Evolutionary conservation across 2,329 filamentous ascomycete species (phyloP), one percentile per base, ranked within the genome.

Genomic region (Xylariaceae sp.): DNA sequence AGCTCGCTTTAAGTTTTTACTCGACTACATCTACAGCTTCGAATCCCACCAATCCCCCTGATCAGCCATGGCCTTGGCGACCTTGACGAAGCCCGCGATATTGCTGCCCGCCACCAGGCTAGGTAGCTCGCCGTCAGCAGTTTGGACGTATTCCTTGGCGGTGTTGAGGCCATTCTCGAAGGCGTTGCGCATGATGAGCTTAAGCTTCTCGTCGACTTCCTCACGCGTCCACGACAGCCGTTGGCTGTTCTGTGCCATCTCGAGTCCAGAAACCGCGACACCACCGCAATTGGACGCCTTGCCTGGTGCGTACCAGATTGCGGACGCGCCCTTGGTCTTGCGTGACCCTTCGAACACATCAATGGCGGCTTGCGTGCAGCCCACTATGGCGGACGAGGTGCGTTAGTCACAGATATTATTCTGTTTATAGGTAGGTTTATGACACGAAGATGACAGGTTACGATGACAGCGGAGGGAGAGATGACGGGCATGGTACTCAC

Each of bases 231-330:
- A 99, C 69, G 78, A 83, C 62, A 97, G 81, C 57, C 93, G 88
- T 75, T 73, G 78, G 62, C 88, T 93, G 85, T 99, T 97, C 85
- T 99, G 94, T 6, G 93, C 92, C 94, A 99, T 99, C 83, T 99
- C 94, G 37, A 99, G 85, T 66, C 94, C 94, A 2, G 92, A 96
- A 33, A 99, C 94, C 52, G 94, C 94, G 53, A 97, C 94, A 81
- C 94, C 94, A 74, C 94, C 94, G 64, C 91, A 92, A 81, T 97
- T 97, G 78, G 93, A 91, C 26, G 94, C 94, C 85, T 97, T 97
- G 66, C 91, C 93, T 44, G 93, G 93, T 15, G 89, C 94, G 75
- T 97, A 97, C 94, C 94, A 99, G 74, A 96, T 86, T 56, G 90
- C 85, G 6, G 77, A 72, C 46, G 76, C 75, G 61, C 84, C 85